A percentile compares a stretch with the other conserved stretches of the same genome.
Conservation (phyloP, 352 stramenopile species). For the Phytophthora foliorum region DNA sequence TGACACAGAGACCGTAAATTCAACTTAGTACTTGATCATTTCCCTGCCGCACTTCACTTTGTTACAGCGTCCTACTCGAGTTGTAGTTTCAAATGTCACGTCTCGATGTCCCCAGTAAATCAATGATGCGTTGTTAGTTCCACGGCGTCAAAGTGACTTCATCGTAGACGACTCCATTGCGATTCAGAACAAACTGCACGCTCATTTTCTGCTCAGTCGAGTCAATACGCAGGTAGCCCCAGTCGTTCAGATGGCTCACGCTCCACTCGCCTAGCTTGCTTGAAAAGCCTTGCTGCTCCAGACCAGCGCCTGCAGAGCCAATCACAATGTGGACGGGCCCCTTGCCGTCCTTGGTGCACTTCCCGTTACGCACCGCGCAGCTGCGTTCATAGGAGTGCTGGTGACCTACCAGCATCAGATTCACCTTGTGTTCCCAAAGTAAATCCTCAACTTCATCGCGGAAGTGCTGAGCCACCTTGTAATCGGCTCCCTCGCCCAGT, state of each 20-base stretch:
- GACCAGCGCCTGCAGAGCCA: constrained; percentile 81
- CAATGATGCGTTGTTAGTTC: constrained; percentile 34
- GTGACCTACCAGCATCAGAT: constrained; percentile 93
- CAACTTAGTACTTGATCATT: constrained; percentile 41
- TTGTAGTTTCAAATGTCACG: constrained; percentile 10
- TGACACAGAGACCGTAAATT: constrained; percentile 27
- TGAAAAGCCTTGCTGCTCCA: constrained; percentile 78
- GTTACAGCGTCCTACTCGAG: not conserved
- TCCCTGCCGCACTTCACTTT: not conserved
- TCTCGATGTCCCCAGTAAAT: not conserved
- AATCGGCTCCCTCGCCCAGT: constrained; percentile 69
- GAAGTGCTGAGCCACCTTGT: constrained; percentile 80
- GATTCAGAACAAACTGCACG: constrained; percentile 85
- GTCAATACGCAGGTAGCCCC: constrained; percentile 75
- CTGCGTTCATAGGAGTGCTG: constrained; percentile 94
- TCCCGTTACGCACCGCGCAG: constrained; percentile 80
- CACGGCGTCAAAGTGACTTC: constrained; percentile 73
- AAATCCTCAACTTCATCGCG: constrained; percentile 92
- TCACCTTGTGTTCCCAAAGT: constrained; percentile 89
- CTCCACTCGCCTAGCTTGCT: constrained; percentile 80
- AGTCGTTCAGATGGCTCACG: constrained; percentile 83
- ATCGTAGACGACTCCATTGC: constrained; percentile 84
- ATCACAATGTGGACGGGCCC: constrained; percentile 91
- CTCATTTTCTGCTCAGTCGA: constrained; percentile 73
- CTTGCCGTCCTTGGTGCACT: constrained; percentile 75